phyloP scores from a whole-genome alignment of 2,329 filamentous ascomycete species.

The Alternaria brassicicola region DNA sequence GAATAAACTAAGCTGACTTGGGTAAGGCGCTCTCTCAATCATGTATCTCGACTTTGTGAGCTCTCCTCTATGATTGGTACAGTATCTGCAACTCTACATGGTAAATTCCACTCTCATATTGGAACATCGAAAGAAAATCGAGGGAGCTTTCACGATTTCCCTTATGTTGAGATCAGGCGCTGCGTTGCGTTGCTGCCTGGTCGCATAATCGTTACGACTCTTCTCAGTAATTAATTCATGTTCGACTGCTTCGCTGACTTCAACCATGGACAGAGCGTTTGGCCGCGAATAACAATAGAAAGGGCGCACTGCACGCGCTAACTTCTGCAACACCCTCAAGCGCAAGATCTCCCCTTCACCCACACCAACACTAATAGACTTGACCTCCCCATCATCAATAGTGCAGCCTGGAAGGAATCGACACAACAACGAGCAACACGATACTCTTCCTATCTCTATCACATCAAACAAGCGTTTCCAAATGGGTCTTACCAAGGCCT shows the following conservation, averaged over 20 bases:
- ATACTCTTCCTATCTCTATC: background rate
- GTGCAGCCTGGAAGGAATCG: background rate
- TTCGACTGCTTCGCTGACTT: background rate
- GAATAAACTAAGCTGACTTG: background rate
- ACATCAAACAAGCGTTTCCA: conserved; percentile 25
- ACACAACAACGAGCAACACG: background rate
- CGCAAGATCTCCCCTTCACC: conserved; percentile 5
- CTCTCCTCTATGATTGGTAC: conserved; percentile 4
- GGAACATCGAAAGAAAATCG: background rate
- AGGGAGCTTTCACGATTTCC: background rate
- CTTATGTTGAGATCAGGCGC: background rate
- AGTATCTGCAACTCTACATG: background rate
- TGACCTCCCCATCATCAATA: background rate
- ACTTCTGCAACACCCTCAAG: conserved; percentile 7
- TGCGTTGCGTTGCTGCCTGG: conserved; percentile 27
- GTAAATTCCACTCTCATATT: background rate
- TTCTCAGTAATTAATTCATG: background rate
- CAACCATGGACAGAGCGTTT: conserved; percentile 12
- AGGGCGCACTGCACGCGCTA: conserved; percentile 2
- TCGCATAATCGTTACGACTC: background rate
- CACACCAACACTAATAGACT: conserved; percentile 11
- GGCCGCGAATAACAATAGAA: conserved; percentile 7
- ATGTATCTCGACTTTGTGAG: background rate
- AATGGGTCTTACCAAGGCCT: conserved; percentile 12
- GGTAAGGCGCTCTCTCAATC: background rate